phyloP scores from a whole-genome alignment of 1,139 yeast genomes.

The Nakaseomyces bracarensis region DNA sequence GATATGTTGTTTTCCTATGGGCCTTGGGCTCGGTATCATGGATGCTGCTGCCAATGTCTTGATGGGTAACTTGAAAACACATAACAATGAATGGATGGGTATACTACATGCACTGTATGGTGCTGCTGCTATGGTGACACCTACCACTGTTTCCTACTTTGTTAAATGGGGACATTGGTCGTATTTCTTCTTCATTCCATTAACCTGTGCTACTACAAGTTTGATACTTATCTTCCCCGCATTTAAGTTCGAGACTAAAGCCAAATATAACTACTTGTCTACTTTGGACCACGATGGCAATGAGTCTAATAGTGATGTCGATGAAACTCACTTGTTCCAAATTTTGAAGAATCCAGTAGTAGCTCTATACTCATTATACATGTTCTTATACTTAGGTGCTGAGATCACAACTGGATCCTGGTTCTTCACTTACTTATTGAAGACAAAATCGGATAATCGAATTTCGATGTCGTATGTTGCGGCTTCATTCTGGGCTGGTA shows the following conservation, averaged over 20 bases:
- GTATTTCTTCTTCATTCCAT: slow-evolving; percentile 26
- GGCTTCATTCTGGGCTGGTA: slow-evolving; percentile 56
- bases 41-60: slow-evolving; percentile 56
- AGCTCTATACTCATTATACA: slow-evolving; percentile 40
- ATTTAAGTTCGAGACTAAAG: slow-evolving; percentile 48
- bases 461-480: slow-evolving; percentile 50
- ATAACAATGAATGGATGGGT: slow-evolving; percentile 55
- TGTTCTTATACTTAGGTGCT: slow-evolving; percentile 58
- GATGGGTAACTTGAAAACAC: slow-evolving; percentile 47
- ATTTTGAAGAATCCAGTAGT: slow-evolving; percentile 40
- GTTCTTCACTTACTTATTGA: slow-evolving; percentile 50
- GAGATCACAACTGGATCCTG: slow-evolving; percentile 66
- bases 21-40: slow-evolving; percentile 52
- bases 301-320: slow-evolving; percentile 16
- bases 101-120: slow-evolving; percentile 63
- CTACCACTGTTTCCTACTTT: slow-evolving; percentile 45
- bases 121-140: slow-evolving; percentile 58
- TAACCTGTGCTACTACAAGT: slow-evolving; percentile 19
- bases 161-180: slow-evolving; percentile 33
- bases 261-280: slow-evolving; percentile 41
- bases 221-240: slow-evolving; percentile 23
- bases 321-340: slow-evolving; percentile 26
- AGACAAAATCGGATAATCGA: slow-evolving; percentile 42
- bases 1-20: slow-evolving; percentile 38
- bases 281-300: slow-evolving; percentile 23